A percentile compares a stretch with the other conserved stretches of the same genome.
phyloP scores from a whole-genome alignment of 2,329 filamentous ascomycete species.

The Epichloe hybrida region DNA sequence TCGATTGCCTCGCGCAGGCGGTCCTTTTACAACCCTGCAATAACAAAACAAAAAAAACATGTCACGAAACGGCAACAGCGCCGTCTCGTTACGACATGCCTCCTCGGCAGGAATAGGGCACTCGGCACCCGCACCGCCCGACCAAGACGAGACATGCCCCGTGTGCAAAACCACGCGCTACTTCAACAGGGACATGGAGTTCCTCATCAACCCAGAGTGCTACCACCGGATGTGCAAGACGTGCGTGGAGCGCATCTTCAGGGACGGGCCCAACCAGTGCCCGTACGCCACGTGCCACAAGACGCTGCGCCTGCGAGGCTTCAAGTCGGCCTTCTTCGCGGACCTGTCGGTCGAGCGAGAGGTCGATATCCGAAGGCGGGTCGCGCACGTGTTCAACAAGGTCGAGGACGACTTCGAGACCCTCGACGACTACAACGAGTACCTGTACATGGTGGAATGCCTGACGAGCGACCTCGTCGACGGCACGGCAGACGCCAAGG shows the following conservation, averaged over 20 bases:
- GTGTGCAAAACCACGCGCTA: conserved; percentile 96
- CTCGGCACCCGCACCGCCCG: conserved; percentile 8
- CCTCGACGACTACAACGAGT: conserved; percentile 77
- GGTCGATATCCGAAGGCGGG: conserved; percentile 75
- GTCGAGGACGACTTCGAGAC: conserved; percentile 83
- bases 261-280: conserved; percentile 79
- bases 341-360: conserved; percentile 83
- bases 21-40: not conserved
- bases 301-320: conserved; percentile 73
- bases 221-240: conserved; percentile 98
- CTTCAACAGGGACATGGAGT: conserved; percentile 85
- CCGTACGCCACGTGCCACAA: conserved; percentile 79
- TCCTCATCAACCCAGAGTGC: conserved; percentile 95
- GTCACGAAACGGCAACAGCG: conserved; percentile 14
- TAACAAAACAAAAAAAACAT: conserved; percentile 10
- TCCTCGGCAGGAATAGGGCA: conserved; percentile 6
- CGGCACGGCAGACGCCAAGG: conserved; percentile 50
- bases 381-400: conserved; percentile 74
- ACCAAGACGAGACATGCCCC: conserved; percentile 65
- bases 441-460: conserved; percentile 83
- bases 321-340: conserved; percentile 79
- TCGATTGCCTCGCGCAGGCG: too few relatives aligned
- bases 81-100: conserved; percentile 17
- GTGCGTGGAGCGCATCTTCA: conserved; percentile 90
- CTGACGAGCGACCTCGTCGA: conserved; percentile 80